phyloP scores from a whole-genome alignment of 768 basidiomycete species.

The Flagelloscypha sp. region DNA sequence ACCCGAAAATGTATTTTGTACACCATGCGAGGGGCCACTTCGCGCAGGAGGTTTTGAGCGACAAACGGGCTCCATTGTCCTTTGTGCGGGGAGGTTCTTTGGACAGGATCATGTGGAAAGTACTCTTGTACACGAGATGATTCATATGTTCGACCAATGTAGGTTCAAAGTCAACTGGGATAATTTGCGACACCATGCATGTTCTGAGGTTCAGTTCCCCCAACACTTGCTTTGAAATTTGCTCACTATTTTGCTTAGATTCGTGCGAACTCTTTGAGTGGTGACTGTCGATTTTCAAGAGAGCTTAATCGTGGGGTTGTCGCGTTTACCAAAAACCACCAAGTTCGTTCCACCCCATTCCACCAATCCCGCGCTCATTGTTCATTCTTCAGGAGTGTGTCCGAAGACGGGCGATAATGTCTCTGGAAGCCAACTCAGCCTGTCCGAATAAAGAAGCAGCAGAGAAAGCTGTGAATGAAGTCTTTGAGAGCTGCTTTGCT shows the following conservation, averaged over 20 bases:
- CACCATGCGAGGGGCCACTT: slow-evolving; percentile 64
- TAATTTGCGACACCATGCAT: slow-evolving; percentile 90
- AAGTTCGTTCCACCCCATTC: slow-evolving; percentile 41
- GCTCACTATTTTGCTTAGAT: slow-evolving; percentile 46
- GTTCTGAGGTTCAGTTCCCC: slow-evolving; percentile 69
- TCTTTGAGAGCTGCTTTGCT: slow-evolving; percentile 93
- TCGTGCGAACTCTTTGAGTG: slow-evolving; percentile 87
- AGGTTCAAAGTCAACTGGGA: slow-evolving; percentile 90
- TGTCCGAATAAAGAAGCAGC: slow-evolving; percentile 74
- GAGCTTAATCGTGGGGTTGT: slow-evolving; percentile 74
- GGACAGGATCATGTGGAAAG: slow-evolving; percentile 86
- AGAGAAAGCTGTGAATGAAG: slow-evolving; percentile 88
- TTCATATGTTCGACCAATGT: slow-evolving; percentile 95
- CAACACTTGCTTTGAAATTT: neutral
- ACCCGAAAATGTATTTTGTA: slow-evolving; percentile 68
- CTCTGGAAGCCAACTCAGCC: slow-evolving; percentile 71
- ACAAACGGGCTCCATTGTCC: slow-evolving; percentile 65
- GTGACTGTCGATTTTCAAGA: slow-evolving; percentile 83
- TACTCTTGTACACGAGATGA: slow-evolving; percentile 85
- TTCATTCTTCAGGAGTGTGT: slow-evolving; percentile 64
- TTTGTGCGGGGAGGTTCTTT: slow-evolving; percentile 82
- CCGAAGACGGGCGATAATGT: slow-evolving; percentile 75
- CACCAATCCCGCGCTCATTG: slow-evolving; percentile 5
- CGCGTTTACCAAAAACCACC: slow-evolving; percentile 88
- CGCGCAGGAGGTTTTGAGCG: slow-evolving; percentile 78